phyloP scores from a whole-genome alignment of 2,329 filamentous ascomycete species.

The Sclerotinia nivalis region DNA sequence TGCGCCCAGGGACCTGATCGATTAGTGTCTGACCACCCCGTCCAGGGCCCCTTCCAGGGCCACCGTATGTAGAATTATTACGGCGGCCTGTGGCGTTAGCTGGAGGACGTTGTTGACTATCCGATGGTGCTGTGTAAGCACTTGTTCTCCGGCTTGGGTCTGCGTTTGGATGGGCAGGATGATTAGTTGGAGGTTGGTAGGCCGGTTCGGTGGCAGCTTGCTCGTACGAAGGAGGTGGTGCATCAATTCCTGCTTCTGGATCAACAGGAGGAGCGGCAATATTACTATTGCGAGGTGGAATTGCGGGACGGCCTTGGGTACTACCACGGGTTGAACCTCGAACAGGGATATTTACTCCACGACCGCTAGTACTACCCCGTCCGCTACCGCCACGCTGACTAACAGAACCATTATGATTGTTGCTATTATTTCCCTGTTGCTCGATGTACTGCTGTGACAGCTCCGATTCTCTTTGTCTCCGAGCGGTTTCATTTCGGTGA shows the following conservation, averaged over 20 bases:
- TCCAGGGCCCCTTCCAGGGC: slow-evolving; percentile 25
- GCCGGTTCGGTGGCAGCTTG: slow-evolving; percentile 58
- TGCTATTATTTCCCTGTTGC: slow-evolving; percentile 54
- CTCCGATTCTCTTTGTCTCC: slow-evolving; percentile 64
- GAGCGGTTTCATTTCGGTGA: slow-evolving; percentile 61
- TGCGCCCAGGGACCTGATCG: slow-evolving; percentile 35
- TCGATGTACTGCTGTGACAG: slow-evolving; percentile 72
- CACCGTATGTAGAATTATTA: background rate
- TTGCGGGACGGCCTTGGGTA: slow-evolving; percentile 21
- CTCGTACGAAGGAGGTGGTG: slow-evolving; percentile 65
- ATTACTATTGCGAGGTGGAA: slow-evolving; percentile 24
- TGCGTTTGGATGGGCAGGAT: slow-evolving; percentile 45
- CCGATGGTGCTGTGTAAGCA: slow-evolving; percentile 27
- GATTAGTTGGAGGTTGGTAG: slow-evolving; percentile 53
- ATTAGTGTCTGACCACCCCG: slow-evolving; percentile 26
- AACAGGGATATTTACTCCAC: slow-evolving; percentile 2
- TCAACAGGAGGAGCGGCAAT: slow-evolving; percentile 29
- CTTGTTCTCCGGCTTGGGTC: slow-evolving; percentile 30
- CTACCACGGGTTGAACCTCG: slow-evolving; percentile 17
- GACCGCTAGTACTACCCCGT: background rate
- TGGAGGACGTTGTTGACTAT: slow-evolving; percentile 12
- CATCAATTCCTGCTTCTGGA: slow-evolving; percentile 49
- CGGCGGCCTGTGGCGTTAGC: slow-evolving; percentile 1
- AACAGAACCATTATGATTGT: slow-evolving; percentile 35
- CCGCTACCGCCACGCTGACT: slow-evolving; percentile 36